A percentile compares a stretch with the other conserved stretches of the same genome.
Evolutionary conservation across 345 rosid species (phyloP).

Genomic region (Conringia planisiliqua): DNA sequence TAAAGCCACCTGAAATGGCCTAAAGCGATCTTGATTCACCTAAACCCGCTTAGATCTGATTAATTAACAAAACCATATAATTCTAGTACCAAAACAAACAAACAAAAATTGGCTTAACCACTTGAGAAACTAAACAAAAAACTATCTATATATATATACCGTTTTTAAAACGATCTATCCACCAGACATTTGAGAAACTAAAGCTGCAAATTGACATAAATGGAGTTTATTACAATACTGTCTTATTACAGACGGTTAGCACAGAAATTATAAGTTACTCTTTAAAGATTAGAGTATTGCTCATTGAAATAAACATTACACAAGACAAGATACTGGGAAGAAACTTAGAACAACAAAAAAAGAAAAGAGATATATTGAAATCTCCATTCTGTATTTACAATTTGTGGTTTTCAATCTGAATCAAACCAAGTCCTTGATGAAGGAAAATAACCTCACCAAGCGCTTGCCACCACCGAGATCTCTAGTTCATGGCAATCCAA

Average conservation of each 20-base stretch:
- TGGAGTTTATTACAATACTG: conserved; percentile 15
- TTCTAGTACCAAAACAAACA: background rate
- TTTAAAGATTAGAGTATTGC: background rate
- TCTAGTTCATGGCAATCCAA: conserved; percentile 20
- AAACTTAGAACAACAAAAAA: background rate
- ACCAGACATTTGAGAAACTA: background rate
- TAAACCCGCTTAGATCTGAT: background rate
- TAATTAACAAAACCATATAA: background rate
- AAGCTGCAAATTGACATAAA: background rate
- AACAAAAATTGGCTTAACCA: no score
- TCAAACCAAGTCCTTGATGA: conserved; percentile 17
- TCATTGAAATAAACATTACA: conserved; percentile 18
- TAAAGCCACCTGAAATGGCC: background rate
- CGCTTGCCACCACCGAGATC: conserved; percentile 17
- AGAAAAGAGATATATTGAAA: background rate
- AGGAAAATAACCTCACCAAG: conserved; percentile 10
- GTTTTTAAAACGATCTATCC: background rate
- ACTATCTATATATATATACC: background rate
- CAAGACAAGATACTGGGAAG: conserved; percentile 9
- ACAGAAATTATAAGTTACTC: background rate
- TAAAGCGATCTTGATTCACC: background rate
- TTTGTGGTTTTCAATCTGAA: conserved; percentile 23
- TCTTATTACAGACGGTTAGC: conserved; percentile 17
- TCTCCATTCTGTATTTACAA: conserved; percentile 32
- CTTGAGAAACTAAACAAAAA: background rate